Evolutionary conservation across 2,329 filamentous ascomycete genomes (phyloP), one percentile per base, ranked within the genome.

Genomic region (Alternaria burnsii): DNA sequence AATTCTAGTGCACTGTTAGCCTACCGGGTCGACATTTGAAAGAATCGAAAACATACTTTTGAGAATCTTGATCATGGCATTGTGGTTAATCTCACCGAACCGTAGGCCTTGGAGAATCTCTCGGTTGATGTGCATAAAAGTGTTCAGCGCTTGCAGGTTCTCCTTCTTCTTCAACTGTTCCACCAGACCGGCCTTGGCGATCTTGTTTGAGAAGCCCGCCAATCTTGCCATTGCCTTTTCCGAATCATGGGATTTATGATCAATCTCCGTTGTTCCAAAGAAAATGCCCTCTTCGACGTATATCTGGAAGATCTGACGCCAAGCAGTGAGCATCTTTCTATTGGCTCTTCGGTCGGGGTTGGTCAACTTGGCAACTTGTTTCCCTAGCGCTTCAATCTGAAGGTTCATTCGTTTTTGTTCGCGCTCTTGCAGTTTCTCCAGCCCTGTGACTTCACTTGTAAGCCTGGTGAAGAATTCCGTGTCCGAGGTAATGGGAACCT

Each of bases 61-160:
- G 54, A 97, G 80, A 52, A 97, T 97, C 77, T 97, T 97, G 34
- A 82, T 82, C 70, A 95, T 87, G 1, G 93, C 93, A 30, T 86
- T 86, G 66, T 87, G 87, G 71, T 97, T 96, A 66, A 96, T 88
- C 73, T 95, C 92, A 71, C 94, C 91, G 69, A 96, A 97, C 60
- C 89, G 89, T 65, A 97, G 83, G 52, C 91, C 90, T 62, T 89
- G 89, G n/a, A 96, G 83, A n/a, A 97, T 84, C 53, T 87, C 85
- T 24, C 87, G 82, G 73, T 97, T 97, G 69, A 96, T 84, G 48
- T 84, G 81, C 62, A 94, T 79, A 71, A 96, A 97, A 24, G 84
- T 85, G 54, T 85, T 81, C 51, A 93, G 86, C 1, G 92, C 89
- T 9, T 81, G 73, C 22, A 83, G 82, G 67, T 91, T 93, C 53